Conservation (phyloP, 2,329 filamentous ascomycete genomes). For the Didymella keratinophila region DNA sequence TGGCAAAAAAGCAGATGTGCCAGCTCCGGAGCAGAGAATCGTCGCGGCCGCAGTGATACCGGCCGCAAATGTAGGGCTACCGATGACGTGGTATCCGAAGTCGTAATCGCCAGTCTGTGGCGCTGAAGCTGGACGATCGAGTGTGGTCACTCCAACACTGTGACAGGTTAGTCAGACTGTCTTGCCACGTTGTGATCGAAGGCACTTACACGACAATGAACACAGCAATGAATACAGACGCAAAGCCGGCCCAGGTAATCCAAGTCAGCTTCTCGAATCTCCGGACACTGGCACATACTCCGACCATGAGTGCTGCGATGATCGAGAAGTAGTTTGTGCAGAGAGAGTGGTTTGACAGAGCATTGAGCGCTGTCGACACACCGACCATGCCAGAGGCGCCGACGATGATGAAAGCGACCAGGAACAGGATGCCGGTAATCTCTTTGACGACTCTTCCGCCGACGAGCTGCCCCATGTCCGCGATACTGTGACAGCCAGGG, state of each 20-base stretch:
- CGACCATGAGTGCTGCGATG: slow-evolving; percentile 62
- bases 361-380: slow-evolving; percentile 67
- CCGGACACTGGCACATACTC: slow-evolving; percentile 61
- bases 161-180: slow-evolving; percentile 4
- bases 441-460: slow-evolving; percentile 63
- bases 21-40: slow-evolving; percentile 67
- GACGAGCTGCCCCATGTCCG: slow-evolving; percentile 66
- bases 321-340: slow-evolving; percentile 69
- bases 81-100: slow-evolving; percentile 65
- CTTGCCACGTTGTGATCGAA: not conserved
- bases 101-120: slow-evolving; percentile 67
- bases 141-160: slow-evolving; percentile 63
- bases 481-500: slow-evolving; percentile 61
- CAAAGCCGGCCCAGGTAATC: slow-evolving; percentile 68
- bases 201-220: slow-evolving; percentile 60
- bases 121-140: slow-evolving; percentile 66
- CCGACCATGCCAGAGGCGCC: slow-evolving; percentile 67
- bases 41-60: slow-evolving; percentile 65
- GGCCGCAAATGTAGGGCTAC: slow-evolving; percentile 64
- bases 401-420: slow-evolving; percentile 65
- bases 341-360: slow-evolving; percentile 64
- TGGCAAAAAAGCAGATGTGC: slow-evolving; percentile 68
- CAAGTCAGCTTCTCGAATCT: slow-evolving; percentile 69
- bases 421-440: slow-evolving; percentile 62
- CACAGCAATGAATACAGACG: slow-evolving; percentile 65